phyloP scores from a whole-genome alignment of 2,329 filamentous ascomycete genomes.

The Colletotrichum viniferum region DNA sequence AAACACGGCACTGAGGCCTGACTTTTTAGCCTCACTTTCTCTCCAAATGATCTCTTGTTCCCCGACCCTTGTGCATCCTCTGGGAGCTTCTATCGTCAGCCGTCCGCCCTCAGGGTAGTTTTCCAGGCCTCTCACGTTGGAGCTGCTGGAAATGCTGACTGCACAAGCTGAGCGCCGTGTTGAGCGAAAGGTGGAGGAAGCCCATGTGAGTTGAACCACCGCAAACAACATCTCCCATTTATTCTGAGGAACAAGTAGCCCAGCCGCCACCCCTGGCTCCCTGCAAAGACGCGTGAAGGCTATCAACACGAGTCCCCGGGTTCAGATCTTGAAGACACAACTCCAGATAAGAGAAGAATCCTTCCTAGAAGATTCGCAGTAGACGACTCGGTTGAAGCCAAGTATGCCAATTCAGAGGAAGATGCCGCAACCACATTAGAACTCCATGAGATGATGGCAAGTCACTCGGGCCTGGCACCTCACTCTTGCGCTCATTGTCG shows the following conservation, averaged over 20 bases:
- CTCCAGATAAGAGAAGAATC: background rate
- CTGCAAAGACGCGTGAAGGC: background rate
- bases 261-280: background rate
- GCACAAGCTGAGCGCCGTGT: background rate
- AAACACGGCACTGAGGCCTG: background rate
- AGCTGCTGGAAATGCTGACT: background rate
- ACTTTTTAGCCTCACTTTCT: background rate
- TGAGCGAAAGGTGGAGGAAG: too few species aligned
- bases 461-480: background rate
- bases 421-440: background rate
- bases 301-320: too few species aligned
- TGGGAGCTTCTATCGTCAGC: background rate
- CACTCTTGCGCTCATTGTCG: background rate
- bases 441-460: background rate
- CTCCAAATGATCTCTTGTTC: background rate
- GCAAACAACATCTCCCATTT: fast-evolving
- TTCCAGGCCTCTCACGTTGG: fast-evolving
- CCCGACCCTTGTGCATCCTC: background rate
- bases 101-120: fast-evolving
- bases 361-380: background rate
- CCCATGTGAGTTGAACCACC: background rate
- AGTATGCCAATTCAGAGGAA: background rate
- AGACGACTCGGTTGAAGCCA: background rate
- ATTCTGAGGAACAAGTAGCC: background rate
- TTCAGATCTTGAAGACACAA: background rate